Evolutionary conservation across 2,329 filamentous ascomycete genomes (phyloP).

Genomic region (Aspergillus sp.): DNA sequence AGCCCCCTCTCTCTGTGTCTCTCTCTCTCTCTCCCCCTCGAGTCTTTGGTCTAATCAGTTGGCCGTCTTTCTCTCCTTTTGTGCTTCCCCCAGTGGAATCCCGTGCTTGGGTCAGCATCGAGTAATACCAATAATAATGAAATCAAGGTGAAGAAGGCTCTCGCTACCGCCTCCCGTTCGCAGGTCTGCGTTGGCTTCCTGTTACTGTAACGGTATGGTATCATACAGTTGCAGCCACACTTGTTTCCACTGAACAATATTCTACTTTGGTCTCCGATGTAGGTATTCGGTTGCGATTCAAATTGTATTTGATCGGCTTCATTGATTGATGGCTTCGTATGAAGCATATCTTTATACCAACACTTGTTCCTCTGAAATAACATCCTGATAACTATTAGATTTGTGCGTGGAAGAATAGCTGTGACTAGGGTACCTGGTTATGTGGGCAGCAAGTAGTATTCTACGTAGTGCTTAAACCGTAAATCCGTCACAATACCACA

Average conservation of each 20-base stretch:
- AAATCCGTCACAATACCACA: constrained; percentile 7
- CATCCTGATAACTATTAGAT: background rate
- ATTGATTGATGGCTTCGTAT: background rate
- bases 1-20: background rate
- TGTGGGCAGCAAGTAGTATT: background rate
- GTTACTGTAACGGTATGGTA: constrained; percentile 13
- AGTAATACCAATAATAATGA: background rate
- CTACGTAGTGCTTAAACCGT: background rate
- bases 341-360: background rate
- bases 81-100: too few relatives aligned
- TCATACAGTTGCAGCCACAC: constrained; percentile 21
- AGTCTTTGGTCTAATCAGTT: background rate
- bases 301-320: too few relatives aligned
- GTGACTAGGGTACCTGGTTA: background rate
- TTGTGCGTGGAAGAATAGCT: background rate
- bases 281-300: background rate
- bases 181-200: constrained; percentile 1
- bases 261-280: background rate
- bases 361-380: background rate
- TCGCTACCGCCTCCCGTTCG: constrained; percentile 15
- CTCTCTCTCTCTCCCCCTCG: background rate
- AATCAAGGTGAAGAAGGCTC: constrained; percentile 1
- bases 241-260: background rate
- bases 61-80: too few relatives aligned
- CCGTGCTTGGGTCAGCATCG: background rate